These are phyloP conservation scores for Azolla pinnata DNA, from an alignment of 75 land plant species.

Conservation along the genomic window DNA sequence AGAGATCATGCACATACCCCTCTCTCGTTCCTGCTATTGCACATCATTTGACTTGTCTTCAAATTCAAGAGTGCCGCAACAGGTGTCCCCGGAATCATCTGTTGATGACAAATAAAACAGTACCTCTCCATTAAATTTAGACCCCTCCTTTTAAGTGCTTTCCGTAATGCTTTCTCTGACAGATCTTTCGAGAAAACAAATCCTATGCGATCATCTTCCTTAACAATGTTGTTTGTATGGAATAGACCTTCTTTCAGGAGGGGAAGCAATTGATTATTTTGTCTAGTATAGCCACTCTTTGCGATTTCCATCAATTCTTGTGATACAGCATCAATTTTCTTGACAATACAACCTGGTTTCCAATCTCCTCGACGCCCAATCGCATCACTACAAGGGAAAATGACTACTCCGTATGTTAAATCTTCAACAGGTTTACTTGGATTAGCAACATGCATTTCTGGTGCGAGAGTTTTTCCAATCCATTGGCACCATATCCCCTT, in stretches of 20 bases:
- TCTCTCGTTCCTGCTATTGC: conserved; percentile 76
- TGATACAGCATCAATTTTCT: conserved; percentile 3
- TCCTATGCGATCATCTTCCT: conserved; percentile 12
- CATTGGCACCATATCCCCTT: conserved; percentile 65
- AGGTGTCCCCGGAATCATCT: conserved; percentile 75
- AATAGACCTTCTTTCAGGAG: neutral
- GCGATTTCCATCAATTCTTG: neutral
- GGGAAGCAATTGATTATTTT: neutral
- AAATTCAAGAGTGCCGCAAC: conserved; percentile 75
- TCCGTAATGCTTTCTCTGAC: conserved; percentile 33
- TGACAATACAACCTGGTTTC: conserved; percentile 8
- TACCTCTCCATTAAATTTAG: conserved; percentile 46
- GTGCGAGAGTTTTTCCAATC: conserved; percentile 36
- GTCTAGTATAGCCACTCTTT: neutral
- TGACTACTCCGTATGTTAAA: conserved; percentile 54
- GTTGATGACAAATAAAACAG: conserved; percentile 85
- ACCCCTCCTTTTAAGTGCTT: conserved; percentile 49
- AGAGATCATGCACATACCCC: conserved; percentile 84
- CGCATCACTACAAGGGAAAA: conserved; percentile 49
- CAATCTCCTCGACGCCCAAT: conserved; percentile 42
- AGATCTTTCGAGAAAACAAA: conserved; percentile 3
- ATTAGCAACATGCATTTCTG: neutral
- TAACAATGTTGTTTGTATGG: neutral
- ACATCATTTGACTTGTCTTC: conserved; percentile 59
- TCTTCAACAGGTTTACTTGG: conserved; percentile 8